Evolutionary conservation across 2,329 filamentous ascomycete genomes (phyloP).

Genomic region (Xylariales sp.): DNA sequence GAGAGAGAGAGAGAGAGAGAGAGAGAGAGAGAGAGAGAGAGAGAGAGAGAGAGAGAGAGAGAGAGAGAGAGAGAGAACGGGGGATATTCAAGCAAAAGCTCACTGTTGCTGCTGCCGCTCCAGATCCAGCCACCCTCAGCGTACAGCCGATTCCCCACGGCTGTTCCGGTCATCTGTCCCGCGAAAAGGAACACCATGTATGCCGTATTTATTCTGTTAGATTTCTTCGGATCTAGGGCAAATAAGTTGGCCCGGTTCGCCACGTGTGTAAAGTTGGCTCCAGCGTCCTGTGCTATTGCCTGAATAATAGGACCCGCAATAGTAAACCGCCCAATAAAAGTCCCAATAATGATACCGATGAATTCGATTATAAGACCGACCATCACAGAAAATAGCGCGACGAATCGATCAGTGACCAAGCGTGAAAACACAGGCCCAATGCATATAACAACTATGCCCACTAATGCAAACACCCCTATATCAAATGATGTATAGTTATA

Average conservation of each 20-base stretch:
- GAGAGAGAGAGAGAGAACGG: too few species aligned
- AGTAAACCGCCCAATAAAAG: conserved; percentile 60
- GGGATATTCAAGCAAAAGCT: too few species aligned
- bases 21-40: too few species aligned
- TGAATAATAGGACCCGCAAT: conserved; percentile 73
- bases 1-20: too few species aligned
- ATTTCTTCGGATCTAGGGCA: conserved; percentile 62
- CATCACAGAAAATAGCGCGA: conserved; percentile 62
- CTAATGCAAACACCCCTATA: conserved; percentile 76
- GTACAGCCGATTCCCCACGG: too few species aligned
- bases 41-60: too few species aligned
- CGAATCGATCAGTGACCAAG: conserved; percentile 64
- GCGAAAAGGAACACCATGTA: conserved; percentile 76
- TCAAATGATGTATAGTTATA: conserved; percentile 63
- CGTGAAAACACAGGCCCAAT: conserved; percentile 67
- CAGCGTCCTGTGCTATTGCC: conserved; percentile 66
- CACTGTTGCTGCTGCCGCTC: too few species aligned
- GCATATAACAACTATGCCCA: conserved; percentile 67
- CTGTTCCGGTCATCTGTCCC: too few species aligned
- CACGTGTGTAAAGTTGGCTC: conserved; percentile 68
- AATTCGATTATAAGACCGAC: conserved; percentile 56
- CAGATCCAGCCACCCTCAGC: too few species aligned
- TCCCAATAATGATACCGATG: conserved; percentile 61
- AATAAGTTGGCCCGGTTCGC: conserved; percentile 71
- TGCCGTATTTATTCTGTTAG: conserved; percentile 75